Base-by-base conservation (phyloP, 352 stramenopile species). In the Globisporangium parvum region DNA sequence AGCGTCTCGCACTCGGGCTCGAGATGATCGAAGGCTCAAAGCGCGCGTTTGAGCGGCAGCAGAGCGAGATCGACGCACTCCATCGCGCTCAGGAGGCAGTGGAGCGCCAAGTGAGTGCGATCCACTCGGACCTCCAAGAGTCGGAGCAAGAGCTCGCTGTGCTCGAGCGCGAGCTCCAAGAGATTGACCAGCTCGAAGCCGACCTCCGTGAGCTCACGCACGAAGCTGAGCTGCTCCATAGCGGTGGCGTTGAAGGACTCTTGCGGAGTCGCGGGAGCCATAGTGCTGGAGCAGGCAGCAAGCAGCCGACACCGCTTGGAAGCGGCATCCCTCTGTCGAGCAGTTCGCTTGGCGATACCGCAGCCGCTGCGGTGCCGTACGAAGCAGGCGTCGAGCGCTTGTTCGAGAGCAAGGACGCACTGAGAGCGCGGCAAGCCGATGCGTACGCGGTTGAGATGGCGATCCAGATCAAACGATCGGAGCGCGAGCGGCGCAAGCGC, bases 21-120 rank as follows among this genome's bases (percentile, higher is more conserved):
- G 65, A 88, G 47, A 76, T 98, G 53, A 97, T 98, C 48, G 92
- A 98, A 62, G 89, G 93, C 40, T 96, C 87, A 4, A 98, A 98
- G 59, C 78, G 89, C 35, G 91, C 90, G 3, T 97, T 98, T 62
- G 85, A 96, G 57, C 69, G 85, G 10, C 92, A 98, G 60, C 91
- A 97, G 60, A 85, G 77, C 54, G 92, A 98, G 58, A 87, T 98
- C 28, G 90, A 98, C 46, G 89, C 87, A 12, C 64, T 98, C 17
- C 89, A 98, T 57, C 80, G 89, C 3, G 88, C 89, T 17, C 92
- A 98, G 63, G 88, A 97, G 57, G 62, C 70, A 3, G 88, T 91
- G 5, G 93, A 98, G 68, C 67, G 69, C 5, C 83, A 96, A 51
- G 85, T 98, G 48, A 95, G 78, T 44, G 67, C 89, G 1, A 94